Conservation (phyloP, 2,329 filamentous ascomycete genomes). For the Penicillium sp. region DNA sequence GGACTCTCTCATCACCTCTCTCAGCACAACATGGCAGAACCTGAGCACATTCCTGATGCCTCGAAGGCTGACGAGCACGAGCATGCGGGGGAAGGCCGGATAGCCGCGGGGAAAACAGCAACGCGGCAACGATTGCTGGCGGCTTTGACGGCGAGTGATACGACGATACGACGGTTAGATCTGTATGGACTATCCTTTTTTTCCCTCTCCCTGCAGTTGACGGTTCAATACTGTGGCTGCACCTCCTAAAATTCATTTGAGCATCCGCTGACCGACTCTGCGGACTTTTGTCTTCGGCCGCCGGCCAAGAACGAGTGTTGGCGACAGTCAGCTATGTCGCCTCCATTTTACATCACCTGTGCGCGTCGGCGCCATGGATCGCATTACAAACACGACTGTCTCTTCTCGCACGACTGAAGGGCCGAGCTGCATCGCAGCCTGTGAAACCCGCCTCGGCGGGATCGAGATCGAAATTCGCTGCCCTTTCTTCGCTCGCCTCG, state of each 20-base stretch:
- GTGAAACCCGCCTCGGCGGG: constrained; percentile 30
- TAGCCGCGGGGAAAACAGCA: constrained; percentile 22
- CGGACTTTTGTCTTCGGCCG: constrained; percentile 63
- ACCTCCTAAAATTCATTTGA: background rate
- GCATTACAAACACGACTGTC: constrained; percentile 43
- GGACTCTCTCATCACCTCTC: constrained; percentile 3
- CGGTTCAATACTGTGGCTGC: background rate
- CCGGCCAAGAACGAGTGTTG: constrained; percentile 66
- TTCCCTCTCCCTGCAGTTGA: background rate
- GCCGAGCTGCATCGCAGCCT: constrained; percentile 5
- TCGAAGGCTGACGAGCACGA: constrained; percentile 11
- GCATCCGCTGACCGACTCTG: constrained; percentile 2
- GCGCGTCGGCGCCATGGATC: constrained; percentile 48
- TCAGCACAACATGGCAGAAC: constrained; percentile 20
- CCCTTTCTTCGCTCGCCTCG: constrained; percentile 47
- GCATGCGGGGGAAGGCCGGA: constrained; percentile 18
- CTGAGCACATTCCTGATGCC: constrained; percentile 13
- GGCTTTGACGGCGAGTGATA: constrained; percentile 28
- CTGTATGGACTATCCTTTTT: constrained; percentile 19
- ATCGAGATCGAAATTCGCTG: constrained; percentile 50
- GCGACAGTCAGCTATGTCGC: constrained; percentile 65
- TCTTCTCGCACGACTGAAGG: constrained; percentile 36
- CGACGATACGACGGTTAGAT: constrained; percentile 29
- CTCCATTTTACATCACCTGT: constrained; percentile 59
- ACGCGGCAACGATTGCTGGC: constrained; percentile 25